Evolutionary conservation across 371 early-diverging fungal genomes (phyloP).

Genomic region (Rhizopus arrhizus): DNA sequence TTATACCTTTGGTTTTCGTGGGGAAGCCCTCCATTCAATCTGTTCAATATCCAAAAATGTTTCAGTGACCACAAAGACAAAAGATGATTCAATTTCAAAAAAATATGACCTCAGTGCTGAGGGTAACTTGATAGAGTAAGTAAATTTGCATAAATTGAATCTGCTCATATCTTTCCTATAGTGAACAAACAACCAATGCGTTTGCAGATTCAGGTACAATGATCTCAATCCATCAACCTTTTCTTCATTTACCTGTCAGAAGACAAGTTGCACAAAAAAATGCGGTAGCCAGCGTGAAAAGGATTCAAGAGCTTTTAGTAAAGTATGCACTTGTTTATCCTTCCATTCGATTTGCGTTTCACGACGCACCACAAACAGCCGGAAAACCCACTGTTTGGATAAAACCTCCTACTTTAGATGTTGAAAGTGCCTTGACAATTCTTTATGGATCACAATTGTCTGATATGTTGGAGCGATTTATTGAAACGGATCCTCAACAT

Average conservation of each 20-base stretch:
- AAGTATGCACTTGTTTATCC: constrained; percentile 40
- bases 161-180: not conserved
- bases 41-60: constrained; percentile 41
- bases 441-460: constrained; percentile 28
- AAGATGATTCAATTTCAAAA: constrained; percentile 32
- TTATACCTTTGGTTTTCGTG: constrained; percentile 72
- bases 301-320: constrained; percentile 32
- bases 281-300: constrained; percentile 14
- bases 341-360: constrained; percentile 32
- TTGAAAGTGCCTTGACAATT: constrained; percentile 19
- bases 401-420: constrained; percentile 27
- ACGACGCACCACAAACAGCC: constrained; percentile 21
- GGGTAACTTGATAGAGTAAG: constrained; percentile 37
- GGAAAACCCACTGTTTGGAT: constrained; percentile 27
- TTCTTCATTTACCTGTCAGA: constrained; percentile 50
- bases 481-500: constrained; percentile 14
- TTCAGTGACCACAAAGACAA: constrained; percentile 40
- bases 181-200: constrained; percentile 15
- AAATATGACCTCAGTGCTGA: constrained; percentile 35
- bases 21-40: constrained; percentile 62
- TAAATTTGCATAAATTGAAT: not conserved
- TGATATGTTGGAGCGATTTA: constrained; percentile 25
- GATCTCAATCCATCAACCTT: constrained; percentile 38
- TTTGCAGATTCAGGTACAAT: constrained; percentile 38
- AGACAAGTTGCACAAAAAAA: constrained; percentile 40